Conservation (phyloP, 2,329 filamentous ascomycete genomes). For the Aspergillus candidus region DNA sequence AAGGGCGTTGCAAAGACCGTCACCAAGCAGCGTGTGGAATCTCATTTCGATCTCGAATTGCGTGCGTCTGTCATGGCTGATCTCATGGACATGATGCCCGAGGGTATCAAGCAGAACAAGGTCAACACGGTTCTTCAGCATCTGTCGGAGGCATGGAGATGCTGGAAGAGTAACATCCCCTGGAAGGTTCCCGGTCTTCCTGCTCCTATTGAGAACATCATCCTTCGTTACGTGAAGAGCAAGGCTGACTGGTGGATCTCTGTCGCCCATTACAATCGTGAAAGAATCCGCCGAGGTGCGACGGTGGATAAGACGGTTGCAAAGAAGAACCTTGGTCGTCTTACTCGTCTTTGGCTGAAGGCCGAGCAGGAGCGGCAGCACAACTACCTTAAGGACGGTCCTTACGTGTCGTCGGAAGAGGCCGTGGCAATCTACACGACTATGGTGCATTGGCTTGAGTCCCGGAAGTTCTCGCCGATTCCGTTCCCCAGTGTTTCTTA, state of each 20-base stretch:
- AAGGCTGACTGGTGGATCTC: slow-evolving; percentile 99
- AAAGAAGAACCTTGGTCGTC: slow-evolving; percentile 94
- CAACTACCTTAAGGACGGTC: slow-evolving; percentile 99
- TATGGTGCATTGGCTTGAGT: slow-evolving; percentile 97
- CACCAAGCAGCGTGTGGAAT: slow-evolving; percentile 97
- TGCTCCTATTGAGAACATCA: slow-evolving; percentile 97
- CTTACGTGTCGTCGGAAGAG: slow-evolving; percentile 96
- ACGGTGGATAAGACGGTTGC: slow-evolving; percentile 99
- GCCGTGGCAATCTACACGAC: slow-evolving; percentile 98
- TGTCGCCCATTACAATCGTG: slow-evolving; percentile 96
- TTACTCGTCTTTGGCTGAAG: slow-evolving; percentile 95
- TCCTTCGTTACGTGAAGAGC: slow-evolving; percentile 95
- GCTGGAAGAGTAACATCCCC: slow-evolving; percentile 99
- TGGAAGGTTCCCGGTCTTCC: slow-evolving; percentile 98
- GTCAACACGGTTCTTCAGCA: slow-evolving; percentile 97
- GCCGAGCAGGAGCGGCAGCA: slow-evolving; percentile 97
- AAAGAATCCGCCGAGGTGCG: slow-evolving; percentile 90
- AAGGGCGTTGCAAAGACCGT: slow-evolving; percentile 99
- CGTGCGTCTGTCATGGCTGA: slow-evolving; percentile 98
- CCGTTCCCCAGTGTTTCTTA: slow-evolving; percentile 98
- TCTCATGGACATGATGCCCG: slow-evolving; percentile 99
- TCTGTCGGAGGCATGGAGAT: slow-evolving; percentile 95
- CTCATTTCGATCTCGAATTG: slow-evolving; percentile 94
- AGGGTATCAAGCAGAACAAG: slow-evolving; percentile 99
- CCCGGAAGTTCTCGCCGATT: slow-evolving; percentile 95